Evolutionary conservation across 176 grass and related monocot species (phyloP), one percentile per base, ranked within the genome.

Genomic region (Raddia guianensis): DNA sequence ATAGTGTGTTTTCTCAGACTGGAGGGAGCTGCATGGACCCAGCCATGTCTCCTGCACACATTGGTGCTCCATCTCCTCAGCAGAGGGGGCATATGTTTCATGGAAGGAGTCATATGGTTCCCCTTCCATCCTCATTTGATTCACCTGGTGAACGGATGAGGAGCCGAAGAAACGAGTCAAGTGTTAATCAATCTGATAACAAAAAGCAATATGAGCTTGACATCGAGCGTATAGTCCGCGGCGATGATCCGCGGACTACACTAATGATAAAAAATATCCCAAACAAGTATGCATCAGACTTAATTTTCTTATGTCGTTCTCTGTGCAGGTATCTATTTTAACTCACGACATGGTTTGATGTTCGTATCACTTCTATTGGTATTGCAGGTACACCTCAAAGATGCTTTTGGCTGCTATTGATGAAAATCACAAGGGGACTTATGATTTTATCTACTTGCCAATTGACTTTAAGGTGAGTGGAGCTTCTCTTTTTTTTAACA

Each of bases 261-360:
- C 78, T 98, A 68, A 98, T 98, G 95, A 94, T 98, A 74, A 98
- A 98, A 80, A 98, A 98, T 72, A 98, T 98, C 63, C 95, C 95
- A 59, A 98, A 98, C 79, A 98, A 98, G 95, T 98, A 92, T 51
- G 83, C 75, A 21, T 45, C 40, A 66, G 63, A 77, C 70, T 51
- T 66, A 61, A 53, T 78, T 61, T 53, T 66, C 76, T 79, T 57
- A 52, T 61, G 32, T 60, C 32, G 65, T 68, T 89, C 48, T 81
- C 66, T 94, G 74, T 84, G 87, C 84, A 90, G 77, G 62, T 68
- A 7, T 49, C 5, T 82, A 15, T 63, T 77, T 82, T 3, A 72
- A 77, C 12, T 32, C 59, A 83, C 57, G n/a, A 12, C 27, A 58
- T 50, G 51, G 57, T 93, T 89, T 89, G 20, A 61, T 68, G 35